Percentiles rank a stretch among this genome's conserved stretches.
phyloP scores from a whole-genome alignment of 2,329 filamentous ascomycete genomes.

The Pyricularia pennisetigena region DNA sequence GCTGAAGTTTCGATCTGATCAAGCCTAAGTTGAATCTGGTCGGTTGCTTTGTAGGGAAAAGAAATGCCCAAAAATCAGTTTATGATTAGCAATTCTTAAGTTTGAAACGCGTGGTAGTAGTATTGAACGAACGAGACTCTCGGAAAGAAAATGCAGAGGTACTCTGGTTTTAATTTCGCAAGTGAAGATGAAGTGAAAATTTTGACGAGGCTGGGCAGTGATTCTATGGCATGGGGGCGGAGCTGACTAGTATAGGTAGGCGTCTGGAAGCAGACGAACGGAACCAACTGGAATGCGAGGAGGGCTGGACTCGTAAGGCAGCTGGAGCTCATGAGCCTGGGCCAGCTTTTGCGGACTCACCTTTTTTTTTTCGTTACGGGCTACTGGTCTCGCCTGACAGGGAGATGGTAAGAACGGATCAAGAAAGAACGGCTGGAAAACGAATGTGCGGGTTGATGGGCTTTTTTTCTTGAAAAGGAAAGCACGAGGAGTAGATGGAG shows the following conservation, averaged over 20 bases:
- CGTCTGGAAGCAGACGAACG: not conserved
- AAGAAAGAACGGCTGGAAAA: not conserved
- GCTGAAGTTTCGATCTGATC: not conserved
- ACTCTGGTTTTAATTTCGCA: not conserved
- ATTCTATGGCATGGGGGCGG: not conserved
- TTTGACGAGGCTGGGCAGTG: not conserved
- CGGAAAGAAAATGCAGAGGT: not conserved
- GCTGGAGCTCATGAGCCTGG: not conserved
- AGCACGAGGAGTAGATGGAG: not conserved
- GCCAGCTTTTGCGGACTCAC: not conserved
- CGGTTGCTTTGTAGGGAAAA: not conserved
- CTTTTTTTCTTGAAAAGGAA: not conserved
- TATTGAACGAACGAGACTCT: not conserved
- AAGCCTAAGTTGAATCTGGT: not conserved
- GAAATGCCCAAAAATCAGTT: not conserved
- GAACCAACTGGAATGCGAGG: not conserved
- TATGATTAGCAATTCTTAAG: not conserved
- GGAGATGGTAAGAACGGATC: not conserved
- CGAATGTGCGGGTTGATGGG: not conserved
- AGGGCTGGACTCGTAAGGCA: not conserved
- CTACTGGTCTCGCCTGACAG: not conserved
- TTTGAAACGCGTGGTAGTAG: not conserved
- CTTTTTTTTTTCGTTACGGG: not conserved
- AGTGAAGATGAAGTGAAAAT: not conserved
- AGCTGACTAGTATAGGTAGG: not conserved